Base-by-base conservation (phyloP, 139 green algal genomes). In the Chlorella sp. region DNA sequence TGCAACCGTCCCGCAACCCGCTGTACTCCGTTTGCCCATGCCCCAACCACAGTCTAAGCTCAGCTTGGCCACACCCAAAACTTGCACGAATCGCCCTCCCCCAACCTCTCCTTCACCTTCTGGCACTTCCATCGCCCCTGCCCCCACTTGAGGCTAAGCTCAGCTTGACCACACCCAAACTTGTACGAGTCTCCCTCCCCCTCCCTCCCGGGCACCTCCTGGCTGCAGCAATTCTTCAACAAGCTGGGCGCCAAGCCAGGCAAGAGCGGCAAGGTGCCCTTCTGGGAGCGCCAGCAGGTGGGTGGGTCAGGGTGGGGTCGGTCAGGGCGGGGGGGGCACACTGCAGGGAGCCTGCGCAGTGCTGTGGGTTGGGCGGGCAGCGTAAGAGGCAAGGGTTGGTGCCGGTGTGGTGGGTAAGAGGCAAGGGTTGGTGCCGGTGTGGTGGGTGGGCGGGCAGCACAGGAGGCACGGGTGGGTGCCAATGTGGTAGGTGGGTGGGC, bases 251-350 rank as follows among this genome's bases (percentile, higher is more conserved):
- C 90, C 37, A 87, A 85, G 30, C 88, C 87, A 34, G 69, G 75
- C 34, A 83, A 68, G 30, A 32, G 83, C 19, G 87, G 61, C 19
- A 97, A 97, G 91, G 89, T 95, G 16, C 94, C 95, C 2, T 97
- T 98, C 92, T 81, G 68, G 68, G 84, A 88, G 68, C 84, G 84
- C 39, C 84, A 88, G 84, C 84, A 86, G 82, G 82, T 86, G 60
- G 53, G 32, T 32, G 53, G 21, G 64, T 9, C 22, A 18, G 69
- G 69, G 18, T 78, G 69, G 9, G 69, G 18, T 15, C 69, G 69
- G 18, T 16, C 69, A 9, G 26, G 69, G 18, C n/a, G 69, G 32
- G 71, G 71, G 9, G 71, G 21, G n/a, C 48, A 57, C 48, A 57
- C 5, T 57, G 48, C 48, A 5, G 48, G 9, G 48, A 9, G 48